These are phyloP conservation scores for Fusarium sp. DNA, from an alignment of 2,329 filamentous ascomycete species.

Conservation along the genomic window DNA sequence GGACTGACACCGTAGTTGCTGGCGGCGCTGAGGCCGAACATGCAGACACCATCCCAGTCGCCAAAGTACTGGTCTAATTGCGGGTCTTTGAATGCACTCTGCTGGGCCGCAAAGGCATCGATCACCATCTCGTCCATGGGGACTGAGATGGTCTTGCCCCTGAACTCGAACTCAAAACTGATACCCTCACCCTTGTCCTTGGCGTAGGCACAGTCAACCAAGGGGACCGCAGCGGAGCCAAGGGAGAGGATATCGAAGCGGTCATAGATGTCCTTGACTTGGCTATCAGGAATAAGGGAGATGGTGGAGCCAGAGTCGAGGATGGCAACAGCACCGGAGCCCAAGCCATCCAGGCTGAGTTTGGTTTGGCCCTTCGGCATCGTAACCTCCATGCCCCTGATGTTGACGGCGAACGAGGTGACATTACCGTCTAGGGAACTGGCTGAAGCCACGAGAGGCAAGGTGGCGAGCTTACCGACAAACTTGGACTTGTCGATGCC, in stretches of 20 bases:
- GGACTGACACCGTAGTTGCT: constrained; percentile 46
- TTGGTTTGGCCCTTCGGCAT: constrained; percentile 40
- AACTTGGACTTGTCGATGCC: constrained; percentile 82
- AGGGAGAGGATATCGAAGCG: constrained; percentile 63
- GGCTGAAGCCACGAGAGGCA: constrained; percentile 59
- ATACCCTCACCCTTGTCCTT: constrained; percentile 55
- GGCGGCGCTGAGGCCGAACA: constrained; percentile 64
- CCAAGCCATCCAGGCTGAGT: constrained; percentile 49
- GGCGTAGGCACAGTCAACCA: constrained; percentile 63
- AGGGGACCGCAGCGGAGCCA: constrained; percentile 54
- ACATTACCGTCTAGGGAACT: constrained; percentile 55
- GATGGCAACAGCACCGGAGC: constrained; percentile 71
- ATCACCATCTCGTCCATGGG: constrained; percentile 65
- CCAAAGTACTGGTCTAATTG: constrained; percentile 46
- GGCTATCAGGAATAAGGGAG: constrained; percentile 72
- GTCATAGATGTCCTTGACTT: constrained; percentile 62
- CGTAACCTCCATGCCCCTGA: constrained; percentile 53
- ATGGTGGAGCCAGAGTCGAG: constrained; percentile 81
- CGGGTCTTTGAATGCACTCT: constrained; percentile 53
- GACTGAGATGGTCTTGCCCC: constrained; percentile 59
- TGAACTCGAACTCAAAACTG: constrained; percentile 64
- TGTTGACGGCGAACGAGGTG: constrained; percentile 49
- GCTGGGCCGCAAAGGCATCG: constrained; percentile 50
- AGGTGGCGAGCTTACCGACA: constrained; percentile 58
- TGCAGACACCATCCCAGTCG: constrained; percentile 58